Percentiles rank a stretch among this genome's conserved stretches.
Evolutionary conservation across 2,329 filamentous ascomycete genomes (phyloP).

Genomic region (Calonectria honghensis): DNA sequence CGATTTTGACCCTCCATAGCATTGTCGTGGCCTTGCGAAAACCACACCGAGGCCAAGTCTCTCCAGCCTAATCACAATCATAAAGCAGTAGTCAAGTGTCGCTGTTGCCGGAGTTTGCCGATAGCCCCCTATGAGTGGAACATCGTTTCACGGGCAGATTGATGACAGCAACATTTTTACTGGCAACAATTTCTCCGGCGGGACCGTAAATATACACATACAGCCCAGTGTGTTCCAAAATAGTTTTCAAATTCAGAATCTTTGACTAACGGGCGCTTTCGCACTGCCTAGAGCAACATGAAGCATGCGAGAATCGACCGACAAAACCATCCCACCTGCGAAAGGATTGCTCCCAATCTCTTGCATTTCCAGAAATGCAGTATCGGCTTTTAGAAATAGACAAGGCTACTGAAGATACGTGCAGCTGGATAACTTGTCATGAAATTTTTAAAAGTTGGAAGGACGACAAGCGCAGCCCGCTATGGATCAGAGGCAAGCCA

Average conservation of each 20-base stretch:
- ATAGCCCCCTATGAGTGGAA: not conserved
- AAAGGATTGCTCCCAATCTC: not conserved
- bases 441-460: not conserved
- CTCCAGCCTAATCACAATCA: not conserved
- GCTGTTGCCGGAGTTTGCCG: not conserved
- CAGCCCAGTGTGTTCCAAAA: not conserved
- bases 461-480: not conserved
- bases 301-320: not conserved
- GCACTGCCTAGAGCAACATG: not conserved
- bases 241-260: too few relatives aligned
- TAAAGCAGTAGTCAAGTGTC: too few relatives aligned
- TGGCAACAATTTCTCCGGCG: not conserved
- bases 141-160: not conserved
- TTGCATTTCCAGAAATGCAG: slow-evolving; percentile 4
- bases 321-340: not conserved
- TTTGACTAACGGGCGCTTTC: not conserved
- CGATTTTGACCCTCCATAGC: not conserved
- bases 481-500: slow-evolving; percentile 3
- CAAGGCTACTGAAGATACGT: not conserved
- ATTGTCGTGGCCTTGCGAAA: not conserved
- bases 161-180: not conserved
- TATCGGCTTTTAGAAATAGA: not conserved
- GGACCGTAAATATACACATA: not conserved
- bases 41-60: not conserved
- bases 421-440: not conserved